A percentile compares a stretch with the other conserved stretches of the same genome.
These are phyloP conservation scores for Buxus sempervirens DNA, from an alignment of 164 flowering plant genomes.

Conservation along the genomic window DNA sequence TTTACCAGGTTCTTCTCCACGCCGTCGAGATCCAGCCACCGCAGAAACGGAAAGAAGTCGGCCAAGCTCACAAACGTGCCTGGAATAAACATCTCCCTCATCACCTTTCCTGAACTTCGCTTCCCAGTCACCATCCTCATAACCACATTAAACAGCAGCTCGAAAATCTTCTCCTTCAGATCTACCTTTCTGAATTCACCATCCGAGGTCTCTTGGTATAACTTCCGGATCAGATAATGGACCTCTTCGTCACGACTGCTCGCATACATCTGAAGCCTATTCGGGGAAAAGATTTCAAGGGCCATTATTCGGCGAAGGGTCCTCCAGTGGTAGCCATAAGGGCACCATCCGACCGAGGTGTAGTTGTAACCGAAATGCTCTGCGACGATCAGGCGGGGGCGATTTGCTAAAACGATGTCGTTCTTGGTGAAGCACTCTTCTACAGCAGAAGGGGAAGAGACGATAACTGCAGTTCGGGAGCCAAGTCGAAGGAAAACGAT, in stretches of 20 bases:
- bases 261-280: slow-evolving; percentile 13
- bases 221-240: slow-evolving; percentile 7
- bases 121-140: slow-evolving; percentile 11
- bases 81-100: slow-evolving; percentile 11
- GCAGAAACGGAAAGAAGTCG: slow-evolving; percentile 27
- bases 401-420: too few species aligned
- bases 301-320: slow-evolving; percentile 19
- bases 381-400: slow-evolving; percentile 18
- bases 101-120: slow-evolving; percentile 18
- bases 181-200: slow-evolving; percentile 17
- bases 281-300: slow-evolving; percentile 14
- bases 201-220: slow-evolving; percentile 1
- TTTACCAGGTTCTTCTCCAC: slow-evolving; percentile 15
- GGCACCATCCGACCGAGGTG: slow-evolving; percentile 10
- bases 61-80: slow-evolving; percentile 13
- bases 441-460: slow-evolving; percentile 16
- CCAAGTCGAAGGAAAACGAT: slow-evolving; percentile 21
- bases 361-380: slow-evolving; percentile 19
- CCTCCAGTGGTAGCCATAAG: slow-evolving; percentile 27
- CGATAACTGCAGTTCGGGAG: slow-evolving; percentile 9
- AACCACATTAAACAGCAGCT: slow-evolving; percentile 29
- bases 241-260: too few species aligned
- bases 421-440: too few species aligned
- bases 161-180: slow-evolving; percentile 19
- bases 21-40: slow-evolving; percentile 19